Evolutionary conservation across 2,329 filamentous ascomycete genomes (phyloP).

Genomic region (Tothia fuscella): DNA sequence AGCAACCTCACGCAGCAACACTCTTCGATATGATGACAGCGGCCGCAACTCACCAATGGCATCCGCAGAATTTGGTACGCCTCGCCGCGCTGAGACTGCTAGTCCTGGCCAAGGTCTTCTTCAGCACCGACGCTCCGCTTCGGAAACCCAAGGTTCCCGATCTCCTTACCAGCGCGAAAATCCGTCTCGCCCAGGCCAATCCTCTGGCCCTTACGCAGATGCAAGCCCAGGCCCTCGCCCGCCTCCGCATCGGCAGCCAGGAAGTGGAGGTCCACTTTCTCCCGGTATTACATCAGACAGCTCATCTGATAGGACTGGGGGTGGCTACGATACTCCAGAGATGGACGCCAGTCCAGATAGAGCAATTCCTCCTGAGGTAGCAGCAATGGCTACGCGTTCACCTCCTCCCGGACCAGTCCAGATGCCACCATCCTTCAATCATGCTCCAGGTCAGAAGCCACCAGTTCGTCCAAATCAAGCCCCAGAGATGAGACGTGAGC

Average conservation of each 20-base stretch:
- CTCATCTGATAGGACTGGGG: constrained; percentile 17
- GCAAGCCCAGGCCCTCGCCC: constrained; percentile 8
- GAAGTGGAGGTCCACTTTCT: background rate
- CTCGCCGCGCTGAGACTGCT: constrained; percentile 36
- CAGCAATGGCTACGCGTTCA: constrained; percentile 23
- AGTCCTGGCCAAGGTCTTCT: constrained; percentile 27
- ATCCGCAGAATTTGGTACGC: constrained; percentile 22
- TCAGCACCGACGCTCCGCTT: constrained; percentile 16
- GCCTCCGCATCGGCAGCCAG: constrained; percentile 5
- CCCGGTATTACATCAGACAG: constrained; percentile 2
- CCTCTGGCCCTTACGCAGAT: background rate
- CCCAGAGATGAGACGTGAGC: constrained; percentile 66
- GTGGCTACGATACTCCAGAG: constrained; percentile 13
- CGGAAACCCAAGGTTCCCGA: constrained; percentile 11
- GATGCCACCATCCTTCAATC: constrained; percentile 66
- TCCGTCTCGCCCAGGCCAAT: background rate
- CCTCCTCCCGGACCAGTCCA: constrained; percentile 61
- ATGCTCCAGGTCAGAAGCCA: constrained; percentile 60
- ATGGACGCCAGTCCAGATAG: constrained; percentile 15
- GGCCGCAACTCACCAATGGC: constrained; percentile 22
- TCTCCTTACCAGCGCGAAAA: background rate
- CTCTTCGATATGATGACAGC: constrained; percentile 32
- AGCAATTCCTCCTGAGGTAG: constrained; percentile 19
- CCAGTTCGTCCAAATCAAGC: constrained; percentile 59
- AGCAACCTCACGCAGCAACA: constrained; percentile 21